Evolutionary conservation across 768 basidiomycete species (phyloP).

Genomic region (Cyathus striatus): DNA sequence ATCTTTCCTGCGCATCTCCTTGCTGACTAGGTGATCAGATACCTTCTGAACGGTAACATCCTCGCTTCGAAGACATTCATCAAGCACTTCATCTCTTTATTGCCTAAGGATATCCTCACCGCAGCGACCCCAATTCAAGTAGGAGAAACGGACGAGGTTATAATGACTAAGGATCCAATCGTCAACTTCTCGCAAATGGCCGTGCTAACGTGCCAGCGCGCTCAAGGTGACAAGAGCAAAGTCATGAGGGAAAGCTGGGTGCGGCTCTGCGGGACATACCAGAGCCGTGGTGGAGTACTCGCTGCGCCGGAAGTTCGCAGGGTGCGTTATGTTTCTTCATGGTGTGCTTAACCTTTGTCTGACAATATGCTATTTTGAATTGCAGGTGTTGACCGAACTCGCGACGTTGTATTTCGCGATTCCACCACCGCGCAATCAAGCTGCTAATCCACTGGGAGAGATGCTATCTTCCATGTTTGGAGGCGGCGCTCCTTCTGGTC

Average conservation of each 20-base stretch:
- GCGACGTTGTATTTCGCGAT: slow-evolving; percentile 82
- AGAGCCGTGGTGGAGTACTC: slow-evolving; percentile 61
- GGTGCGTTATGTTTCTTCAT: slow-evolving; percentile 32
- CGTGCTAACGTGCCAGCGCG: slow-evolving; percentile 82
- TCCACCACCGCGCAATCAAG: slow-evolving; percentile 65
- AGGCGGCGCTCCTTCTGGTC: slow-evolving; percentile 44
- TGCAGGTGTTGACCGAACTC: slow-evolving; percentile 63
- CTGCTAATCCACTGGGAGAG: slow-evolving; percentile 79
- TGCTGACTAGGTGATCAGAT: slow-evolving; percentile 33
- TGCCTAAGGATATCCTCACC: slow-evolving; percentile 38
- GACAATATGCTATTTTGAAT: background rate
- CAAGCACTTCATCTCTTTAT: slow-evolving; percentile 64
- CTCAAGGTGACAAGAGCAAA: slow-evolving; percentile 75
- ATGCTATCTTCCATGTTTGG: slow-evolving; percentile 90
- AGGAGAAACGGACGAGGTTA: slow-evolving; percentile 52
- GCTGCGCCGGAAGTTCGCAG: slow-evolving; percentile 56
- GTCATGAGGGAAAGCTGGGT: slow-evolving; percentile 80
- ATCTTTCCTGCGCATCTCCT: background rate
- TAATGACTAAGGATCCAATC: slow-evolving; percentile 66
- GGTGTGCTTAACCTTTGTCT: background rate
- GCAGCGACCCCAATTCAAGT: slow-evolving; percentile 43
- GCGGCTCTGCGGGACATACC: slow-evolving; percentile 79
- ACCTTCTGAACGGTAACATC: slow-evolving; percentile 82
- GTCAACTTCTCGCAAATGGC: slow-evolving; percentile 92
- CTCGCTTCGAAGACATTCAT: slow-evolving; percentile 94